Conservation (phyloP, 1,284 basidiomycete genomes). For the Boletus semigastroideus region DNA sequence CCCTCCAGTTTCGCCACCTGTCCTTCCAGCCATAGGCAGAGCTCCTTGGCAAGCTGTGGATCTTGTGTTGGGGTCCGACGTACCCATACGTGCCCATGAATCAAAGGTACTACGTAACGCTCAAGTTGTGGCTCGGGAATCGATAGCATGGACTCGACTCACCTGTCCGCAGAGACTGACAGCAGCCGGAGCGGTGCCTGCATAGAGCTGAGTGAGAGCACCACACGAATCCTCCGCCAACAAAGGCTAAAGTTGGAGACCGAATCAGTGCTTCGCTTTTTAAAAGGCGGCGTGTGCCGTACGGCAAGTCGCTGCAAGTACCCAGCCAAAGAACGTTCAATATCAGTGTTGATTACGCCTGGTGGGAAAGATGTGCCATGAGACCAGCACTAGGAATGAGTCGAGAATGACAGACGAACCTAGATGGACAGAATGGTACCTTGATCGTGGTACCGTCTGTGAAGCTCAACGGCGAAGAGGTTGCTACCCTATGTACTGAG, state of each 20-base stretch:
- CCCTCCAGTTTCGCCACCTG: conserved; percentile 28
- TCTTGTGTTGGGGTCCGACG: conserved; percentile 21
- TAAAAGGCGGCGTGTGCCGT: not conserved
- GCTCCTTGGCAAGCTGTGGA: conserved; percentile 28
- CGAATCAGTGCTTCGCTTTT: not conserved
- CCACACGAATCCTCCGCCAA: conserved; percentile 37
- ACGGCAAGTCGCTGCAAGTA: conserved; percentile 3
- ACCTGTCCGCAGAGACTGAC: conserved; percentile 46
- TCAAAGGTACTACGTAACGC: conserved; percentile 38
- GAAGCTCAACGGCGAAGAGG: conserved; percentile 34
- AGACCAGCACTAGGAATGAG: not conserved
- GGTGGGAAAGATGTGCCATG: too few species aligned
- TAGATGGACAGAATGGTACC: conserved; percentile 32
- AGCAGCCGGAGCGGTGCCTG: conserved; percentile 45
- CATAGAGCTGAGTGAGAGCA: conserved; percentile 52
- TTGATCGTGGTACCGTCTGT: conserved; percentile 33
- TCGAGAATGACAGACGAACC: too few species aligned
- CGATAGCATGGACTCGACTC: not conserved
- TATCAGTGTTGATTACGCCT: conserved; percentile 19
- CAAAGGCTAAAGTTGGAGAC: not conserved
- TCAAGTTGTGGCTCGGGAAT: not conserved
- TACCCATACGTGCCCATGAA: conserved; percentile 42
- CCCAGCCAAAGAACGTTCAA: conserved; percentile 19
- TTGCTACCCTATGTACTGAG: conserved; percentile 25
- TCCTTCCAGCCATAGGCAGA: conserved; percentile 47